Conservation (phyloP, 2,329 filamentous ascomycete genomes). For the Canariomyces notabilis region DNA sequence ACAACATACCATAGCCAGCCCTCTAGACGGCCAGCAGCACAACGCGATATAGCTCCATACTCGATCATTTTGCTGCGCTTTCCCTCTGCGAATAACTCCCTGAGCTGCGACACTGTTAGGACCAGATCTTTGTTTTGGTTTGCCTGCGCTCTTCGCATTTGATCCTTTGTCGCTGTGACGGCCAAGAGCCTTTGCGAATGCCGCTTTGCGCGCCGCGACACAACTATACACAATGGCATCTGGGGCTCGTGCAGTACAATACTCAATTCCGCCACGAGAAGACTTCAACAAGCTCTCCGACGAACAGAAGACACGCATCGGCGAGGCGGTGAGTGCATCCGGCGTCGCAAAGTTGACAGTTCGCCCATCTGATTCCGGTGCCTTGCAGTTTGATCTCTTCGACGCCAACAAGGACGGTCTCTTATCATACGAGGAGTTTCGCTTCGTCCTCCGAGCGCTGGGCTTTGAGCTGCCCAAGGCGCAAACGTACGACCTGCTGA, state of each 20-base stretch:
- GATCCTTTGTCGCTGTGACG: neutral
- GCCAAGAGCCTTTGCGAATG: neutral
- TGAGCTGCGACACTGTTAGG: neutral
- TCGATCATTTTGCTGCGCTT: conserved; percentile 1
- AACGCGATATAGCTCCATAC: neutral
- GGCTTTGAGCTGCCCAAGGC: conserved; percentile 87
- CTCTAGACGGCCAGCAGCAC: conserved; percentile 1
- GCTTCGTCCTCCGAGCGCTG: conserved; percentile 90
- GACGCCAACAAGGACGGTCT: conserved; percentile 91
- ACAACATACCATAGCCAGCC: neutral
- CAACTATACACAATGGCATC: conserved; percentile 19
- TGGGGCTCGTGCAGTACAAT: conserved; percentile 23
- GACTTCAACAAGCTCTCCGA: conserved; percentile 57
- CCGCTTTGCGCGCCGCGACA: neutral
- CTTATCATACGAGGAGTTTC: conserved; percentile 97
- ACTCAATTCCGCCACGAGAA: conserved; percentile 31
- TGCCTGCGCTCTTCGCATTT: neutral
- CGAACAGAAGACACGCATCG: conserved; percentile 88
- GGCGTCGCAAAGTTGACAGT: neutral
- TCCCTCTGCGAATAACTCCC: neutral
- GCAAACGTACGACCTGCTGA: conserved; percentile 76
- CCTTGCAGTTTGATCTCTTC: conserved; percentile 77
- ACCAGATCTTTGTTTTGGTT: conserved; percentile 7
- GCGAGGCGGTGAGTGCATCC: conserved; percentile 69
- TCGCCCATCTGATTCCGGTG: conserved; percentile 7